Percentiles rank a stretch among this genome's conserved stretches.
Conservation (phyloP, 2,329 filamentous ascomycete genomes). For the Verticillium isaacii region DNA sequence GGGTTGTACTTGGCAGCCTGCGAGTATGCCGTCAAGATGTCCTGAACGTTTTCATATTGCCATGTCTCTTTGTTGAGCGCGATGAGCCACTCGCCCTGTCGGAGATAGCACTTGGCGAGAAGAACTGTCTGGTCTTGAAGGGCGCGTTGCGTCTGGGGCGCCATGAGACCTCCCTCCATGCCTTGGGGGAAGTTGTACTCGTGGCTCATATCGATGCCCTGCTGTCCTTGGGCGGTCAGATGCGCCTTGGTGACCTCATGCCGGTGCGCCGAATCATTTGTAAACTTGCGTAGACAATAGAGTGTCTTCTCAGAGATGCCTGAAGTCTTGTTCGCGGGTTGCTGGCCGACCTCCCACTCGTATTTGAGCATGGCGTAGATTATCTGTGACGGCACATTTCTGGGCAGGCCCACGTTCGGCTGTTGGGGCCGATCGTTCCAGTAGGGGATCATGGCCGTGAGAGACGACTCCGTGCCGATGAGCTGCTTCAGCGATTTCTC, state of each 20-base stretch:
- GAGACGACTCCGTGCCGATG: conserved; percentile 65
- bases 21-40: conserved; percentile 86
- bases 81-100: conserved; percentile 95
- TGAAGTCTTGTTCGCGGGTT: conserved; percentile 35
- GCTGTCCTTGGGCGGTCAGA: conserved; percentile 39
- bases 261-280: conserved; percentile 51
- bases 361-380: conserved; percentile 97
- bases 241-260: conserved; percentile 50
- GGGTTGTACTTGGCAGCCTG: conserved; percentile 92
- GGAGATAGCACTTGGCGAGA: conserved; percentile 91
- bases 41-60: conserved; percentile 79
- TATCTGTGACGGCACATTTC: conserved; percentile 66
- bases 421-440: conserved; percentile 41
- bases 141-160: conserved; percentile 45
- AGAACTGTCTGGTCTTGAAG: conserved; percentile 62
- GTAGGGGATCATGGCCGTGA: conserved; percentile 57
- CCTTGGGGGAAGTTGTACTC: conserved; percentile 48
- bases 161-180: conserved; percentile 33
- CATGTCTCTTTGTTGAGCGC: conserved; percentile 81
- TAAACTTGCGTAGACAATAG: conserved; percentile 57
- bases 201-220: conserved; percentile 36
- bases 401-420: conserved; percentile 26
- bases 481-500: conserved; percentile 92
- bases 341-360: conserved; percentile 83
- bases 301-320: conserved; percentile 50